phyloP scores from a whole-genome alignment of 768 basidiomycete species.

The Porpolomopsis calyptriformis region DNA sequence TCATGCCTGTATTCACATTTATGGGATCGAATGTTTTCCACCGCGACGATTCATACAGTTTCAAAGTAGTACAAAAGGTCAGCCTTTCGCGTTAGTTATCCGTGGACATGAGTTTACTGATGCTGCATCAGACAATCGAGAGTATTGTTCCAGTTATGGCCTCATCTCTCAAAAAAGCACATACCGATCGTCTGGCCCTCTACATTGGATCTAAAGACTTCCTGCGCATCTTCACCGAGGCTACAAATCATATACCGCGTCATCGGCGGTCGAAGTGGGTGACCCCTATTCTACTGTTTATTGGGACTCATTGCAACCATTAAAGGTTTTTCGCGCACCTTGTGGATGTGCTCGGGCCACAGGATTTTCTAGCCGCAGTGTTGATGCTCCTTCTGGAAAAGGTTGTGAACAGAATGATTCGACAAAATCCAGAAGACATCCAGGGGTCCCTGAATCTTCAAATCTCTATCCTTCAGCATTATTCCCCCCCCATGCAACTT shows the following conservation, averaged over 20 bases:
- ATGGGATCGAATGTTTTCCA: constrained; percentile 99
- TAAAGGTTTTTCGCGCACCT: constrained; percentile 83
- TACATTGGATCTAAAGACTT: constrained; percentile 69
- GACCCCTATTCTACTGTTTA: no score
- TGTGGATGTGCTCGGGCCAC: constrained; percentile 66
- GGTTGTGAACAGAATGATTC: constrained; percentile 53
- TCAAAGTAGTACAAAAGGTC: constrained; percentile 90
- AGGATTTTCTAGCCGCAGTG: constrained; percentile 73
- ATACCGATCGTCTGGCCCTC: constrained; percentile 45
- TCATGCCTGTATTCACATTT: constrained; percentile 98
- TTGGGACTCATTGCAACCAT: not conserved
- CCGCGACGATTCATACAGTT: constrained; percentile 90
- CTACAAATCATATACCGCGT: constrained; percentile 81
- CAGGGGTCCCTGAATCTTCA: constrained; percentile 54
- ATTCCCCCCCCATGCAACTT: constrained; percentile 37
- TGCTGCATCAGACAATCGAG: constrained; percentile 65
- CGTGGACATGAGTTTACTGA: not conserved
- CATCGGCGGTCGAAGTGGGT: constrained; percentile 82
- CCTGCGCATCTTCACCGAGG: constrained; percentile 86
- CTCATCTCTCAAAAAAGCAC: constrained; percentile 54
- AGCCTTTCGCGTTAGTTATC: constrained; percentile 6
- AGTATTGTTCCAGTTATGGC: constrained; percentile 92
- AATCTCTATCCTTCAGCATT: constrained; percentile 51
- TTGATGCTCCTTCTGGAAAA: constrained; percentile 82
- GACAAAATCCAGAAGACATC: constrained; percentile 51